Conservation (phyloP, 2,329 filamentous ascomycete genomes). For the Trichoderma guizhouense region DNA sequence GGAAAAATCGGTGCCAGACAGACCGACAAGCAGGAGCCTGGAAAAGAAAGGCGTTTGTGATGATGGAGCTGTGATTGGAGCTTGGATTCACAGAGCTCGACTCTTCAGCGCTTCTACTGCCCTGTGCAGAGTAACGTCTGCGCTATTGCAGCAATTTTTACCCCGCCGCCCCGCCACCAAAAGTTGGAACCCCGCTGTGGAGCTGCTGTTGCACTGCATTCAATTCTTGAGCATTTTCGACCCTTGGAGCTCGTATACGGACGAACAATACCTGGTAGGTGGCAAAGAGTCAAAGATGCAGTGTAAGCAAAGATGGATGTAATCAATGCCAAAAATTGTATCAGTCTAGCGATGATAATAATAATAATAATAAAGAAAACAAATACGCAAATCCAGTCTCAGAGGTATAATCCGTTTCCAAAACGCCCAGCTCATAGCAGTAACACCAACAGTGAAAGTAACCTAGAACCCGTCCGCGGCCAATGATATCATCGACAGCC, state of each 20-base stretch:
- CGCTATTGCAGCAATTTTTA: background rate
- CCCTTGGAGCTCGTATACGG: background rate
- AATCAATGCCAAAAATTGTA: background rate
- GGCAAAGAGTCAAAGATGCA: background rate
- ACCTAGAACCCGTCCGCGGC: background rate
- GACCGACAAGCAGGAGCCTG: background rate
- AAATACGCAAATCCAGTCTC: background rate
- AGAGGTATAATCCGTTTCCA: background rate
- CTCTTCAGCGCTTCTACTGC: background rate
- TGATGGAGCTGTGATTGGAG: slow-evolving; percentile 5
- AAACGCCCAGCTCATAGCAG: background rate
- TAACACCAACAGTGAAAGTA: background rate
- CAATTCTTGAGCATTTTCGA: background rate
- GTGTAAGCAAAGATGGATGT: background rate
- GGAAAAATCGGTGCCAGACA: background rate
- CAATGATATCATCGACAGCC: background rate
- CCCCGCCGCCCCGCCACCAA: slow-evolving; percentile 15
- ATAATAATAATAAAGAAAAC: background rate
- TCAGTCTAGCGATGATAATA: background rate
- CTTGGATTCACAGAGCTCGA: background rate
- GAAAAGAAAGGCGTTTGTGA: background rate
- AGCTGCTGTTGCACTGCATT: background rate
- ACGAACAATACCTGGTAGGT: background rate
- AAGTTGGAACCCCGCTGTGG: slow-evolving; percentile 17
- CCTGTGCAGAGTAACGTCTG: background rate